Base-by-base conservation (phyloP, 192 early-diverging fungal genomes). In the Gryganskiella cystojenkinii region DNA sequence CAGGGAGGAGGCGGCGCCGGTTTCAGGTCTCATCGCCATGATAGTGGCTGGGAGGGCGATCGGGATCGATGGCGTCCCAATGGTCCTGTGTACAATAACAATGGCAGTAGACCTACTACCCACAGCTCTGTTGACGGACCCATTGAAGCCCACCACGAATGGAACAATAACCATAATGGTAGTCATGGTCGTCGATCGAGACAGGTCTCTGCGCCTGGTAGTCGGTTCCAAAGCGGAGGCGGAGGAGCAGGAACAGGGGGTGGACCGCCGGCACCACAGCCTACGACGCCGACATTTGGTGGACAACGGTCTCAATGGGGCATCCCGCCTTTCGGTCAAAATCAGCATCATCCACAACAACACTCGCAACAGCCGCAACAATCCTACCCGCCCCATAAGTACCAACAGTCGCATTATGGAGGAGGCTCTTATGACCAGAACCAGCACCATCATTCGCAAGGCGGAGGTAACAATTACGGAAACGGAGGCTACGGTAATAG, bases 161-260 rank as follows among this genome's bases (percentile, higher is more conserved):
- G 30, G 53, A 31, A 4, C 25, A 35, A 30, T 17, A 9, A 17
- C 10, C 25, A 60, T 28, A 24, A 60, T 25, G 17, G 43, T 25
- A 25, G 15, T 15, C 40, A 60, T 6, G 22, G 42, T 45, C 37
- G 40, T 30, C 58, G 40, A 8, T 9, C 43, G 13, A 20, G 58
- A 17, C 58, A 60, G 58, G 25, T 27, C 58, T 60, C 58, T 60
- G 58, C 58, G 22, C 58, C 37, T 19, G 58, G 58, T 5, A 60
- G 20, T 15, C 58, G 58, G 31, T 9, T 34, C 31, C 22, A 14
- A n/a, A 25, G 28, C 28, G 13, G 52, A 25, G 5, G 52, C 52
- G 2, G 28, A 25, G 52, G 33, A n/a, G n/a, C n/a, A n/a, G n/a
- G n/a, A n/a, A n/a, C 52, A 54, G 33, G 52, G 52, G 9, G 5